Percentiles rank a stretch among this genome's conserved stretches.
Conservation (phyloP, 1,284 basidiomycete species). For the Cryptococcus neoformans region DNA sequence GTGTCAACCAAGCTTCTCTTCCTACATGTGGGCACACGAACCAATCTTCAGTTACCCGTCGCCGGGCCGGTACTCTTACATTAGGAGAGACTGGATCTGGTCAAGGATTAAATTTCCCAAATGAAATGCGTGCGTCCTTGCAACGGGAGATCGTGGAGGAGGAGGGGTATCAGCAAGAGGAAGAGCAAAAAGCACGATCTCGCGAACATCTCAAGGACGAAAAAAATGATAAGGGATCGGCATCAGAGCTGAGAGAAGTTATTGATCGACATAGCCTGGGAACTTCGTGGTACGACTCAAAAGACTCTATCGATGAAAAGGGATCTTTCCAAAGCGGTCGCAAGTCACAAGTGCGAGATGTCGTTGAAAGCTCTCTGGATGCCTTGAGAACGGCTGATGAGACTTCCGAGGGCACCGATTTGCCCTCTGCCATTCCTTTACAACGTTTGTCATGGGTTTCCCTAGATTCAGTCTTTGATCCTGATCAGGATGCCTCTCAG, state of each 20-base stretch:
- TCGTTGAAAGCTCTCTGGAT: constrained; percentile 7
- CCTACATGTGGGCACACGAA: background rate
- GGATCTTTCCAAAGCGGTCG: background rate
- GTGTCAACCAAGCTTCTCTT: background rate
- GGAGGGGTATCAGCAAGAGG: constrained; percentile 8
- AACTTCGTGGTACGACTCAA: constrained; percentile 9
- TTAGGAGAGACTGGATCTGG: constrained; percentile 2
- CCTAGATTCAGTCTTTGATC: constrained; percentile 11
- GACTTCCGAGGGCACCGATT: background rate
- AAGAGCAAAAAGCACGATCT: constrained; percentile 2
- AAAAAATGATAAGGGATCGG: background rate
- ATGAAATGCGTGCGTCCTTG: background rate
- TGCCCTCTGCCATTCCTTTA: constrained; percentile 7
- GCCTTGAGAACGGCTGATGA: constrained; percentile 4
- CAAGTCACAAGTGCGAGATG: background rate
- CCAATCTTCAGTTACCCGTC: background rate
- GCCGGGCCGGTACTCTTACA: constrained; percentile 12
- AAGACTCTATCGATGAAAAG: constrained; percentile 6
- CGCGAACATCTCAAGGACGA: background rate
- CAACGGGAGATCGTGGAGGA: constrained; percentile 17
- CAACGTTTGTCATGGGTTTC: constrained; percentile 6
- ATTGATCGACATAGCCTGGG: constrained; percentile 14
- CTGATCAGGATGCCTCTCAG: background rate
- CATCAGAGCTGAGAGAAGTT: constrained; percentile 12
- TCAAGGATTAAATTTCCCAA: constrained; percentile 3